Evolutionary conservation across 768 basidiomycete species (phyloP), one percentile per base, ranked within the genome.

Genomic region (Russula earlei): DNA sequence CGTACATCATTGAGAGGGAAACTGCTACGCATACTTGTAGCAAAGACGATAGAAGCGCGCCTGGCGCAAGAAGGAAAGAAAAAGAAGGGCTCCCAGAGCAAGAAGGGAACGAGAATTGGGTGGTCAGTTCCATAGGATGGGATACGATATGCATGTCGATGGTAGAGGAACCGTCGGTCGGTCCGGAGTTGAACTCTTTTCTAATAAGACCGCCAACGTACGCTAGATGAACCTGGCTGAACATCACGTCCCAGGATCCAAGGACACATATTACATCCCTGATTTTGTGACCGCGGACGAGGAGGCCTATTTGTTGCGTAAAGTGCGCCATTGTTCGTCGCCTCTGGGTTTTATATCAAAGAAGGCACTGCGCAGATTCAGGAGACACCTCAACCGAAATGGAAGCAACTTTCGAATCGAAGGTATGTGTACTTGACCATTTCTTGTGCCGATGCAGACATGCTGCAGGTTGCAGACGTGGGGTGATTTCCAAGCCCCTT

Each of bases 351-450:
- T 33, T 51, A 49, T 37, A 47, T 51, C 43, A 36, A 27, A 2
- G 12, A 11, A 14, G 12, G 31, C 17, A 11, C n/a, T n/a, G n/a
- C 33, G 52, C 56, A 94, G 92, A 89, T 94, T 58, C 65, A 70
- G 38, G 87, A 87, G 62, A 79, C 83, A 2, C 85, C 91, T n/a
- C 81, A 80, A 63, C 83, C 80, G 25, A 86, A 80, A 66, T 94
- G 91, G 91, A 92, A 84, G 67, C 78, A 75, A 12, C 73, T 90
- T 11, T 72, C 77, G 4, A 86, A 86, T 61, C 77, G 89, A 55
- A 76, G 90, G 81, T 83, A 65, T 62, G 80, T 71, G 5, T 6
- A 1, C 12, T 4, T 25, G 15, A 10, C 27, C 22, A 6, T 47
- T 22, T 19, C 31, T 25, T 22, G 36, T 47, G 20, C 10, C 33